Percentiles rank a stretch among this genome's conserved stretches.
These are phyloP conservation scores for Metschnikowia picachoensis DNA, from an alignment of 805 yeast genomes.

Conservation along the genomic window DNA sequence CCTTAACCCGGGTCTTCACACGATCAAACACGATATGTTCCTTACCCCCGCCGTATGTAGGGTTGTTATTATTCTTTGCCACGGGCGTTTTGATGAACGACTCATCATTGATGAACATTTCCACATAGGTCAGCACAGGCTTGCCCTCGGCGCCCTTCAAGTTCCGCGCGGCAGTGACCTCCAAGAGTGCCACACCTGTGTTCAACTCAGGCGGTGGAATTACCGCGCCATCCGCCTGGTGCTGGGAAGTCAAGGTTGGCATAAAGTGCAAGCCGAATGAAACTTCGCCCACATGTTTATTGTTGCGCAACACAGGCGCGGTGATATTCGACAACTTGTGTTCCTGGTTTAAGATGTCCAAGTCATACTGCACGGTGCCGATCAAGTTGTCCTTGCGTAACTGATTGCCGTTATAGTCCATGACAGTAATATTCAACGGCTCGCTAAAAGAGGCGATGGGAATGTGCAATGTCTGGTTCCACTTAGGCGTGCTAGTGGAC, in stretches of 20 bases:
- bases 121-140: constrained; percentile 57
- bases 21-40: constrained; percentile 74
- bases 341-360: constrained; percentile 59
- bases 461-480: constrained; percentile 76
- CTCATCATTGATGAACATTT: constrained; percentile 57
- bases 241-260: constrained; percentile 64
- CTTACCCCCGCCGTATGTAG: constrained; percentile 58
- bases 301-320: constrained; percentile 69
- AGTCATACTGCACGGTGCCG: constrained; percentile 72
- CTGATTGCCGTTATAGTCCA: constrained; percentile 65
- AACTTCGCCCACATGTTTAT: constrained; percentile 76
- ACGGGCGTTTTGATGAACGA: constrained; percentile 54
- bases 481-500: constrained; percentile 69
- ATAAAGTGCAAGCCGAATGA: constrained; percentile 66
- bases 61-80: constrained; percentile 58
- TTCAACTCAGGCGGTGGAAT: constrained; percentile 89
- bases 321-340: constrained; percentile 46
- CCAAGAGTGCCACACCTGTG: constrained; percentile 83
- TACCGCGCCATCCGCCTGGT: constrained; percentile 74
- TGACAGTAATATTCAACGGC: constrained; percentile 67
- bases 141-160: constrained; percentile 45
- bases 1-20: constrained; percentile 62
- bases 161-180: constrained; percentile 60
- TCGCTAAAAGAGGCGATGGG: constrained; percentile 75
- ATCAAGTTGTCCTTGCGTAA: constrained; percentile 73